Evolutionary conservation across 2,329 filamentous ascomycete genomes (phyloP).

Genomic region (Clonostachys sp.): DNA sequence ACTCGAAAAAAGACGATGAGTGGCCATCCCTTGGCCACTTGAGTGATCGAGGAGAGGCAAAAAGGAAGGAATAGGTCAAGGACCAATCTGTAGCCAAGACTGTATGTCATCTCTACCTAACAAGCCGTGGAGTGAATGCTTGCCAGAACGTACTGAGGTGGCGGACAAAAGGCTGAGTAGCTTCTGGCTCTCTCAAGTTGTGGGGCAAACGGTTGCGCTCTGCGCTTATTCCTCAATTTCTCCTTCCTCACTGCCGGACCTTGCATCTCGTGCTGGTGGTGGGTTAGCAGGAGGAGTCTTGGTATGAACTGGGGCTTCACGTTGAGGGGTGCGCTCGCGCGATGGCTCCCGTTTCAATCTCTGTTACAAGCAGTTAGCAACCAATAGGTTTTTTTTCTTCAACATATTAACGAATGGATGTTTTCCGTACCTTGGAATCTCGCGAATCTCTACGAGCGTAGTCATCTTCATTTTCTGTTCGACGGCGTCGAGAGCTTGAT

Average conservation of each 20-base stretch:
- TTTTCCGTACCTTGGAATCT: conserved; percentile 56
- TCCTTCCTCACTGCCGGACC: conserved; percentile 86
- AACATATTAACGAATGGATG: conserved; percentile 3
- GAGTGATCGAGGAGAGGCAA: neutral
- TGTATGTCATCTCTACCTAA: neutral
- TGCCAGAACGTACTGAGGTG: conserved; percentile 1
- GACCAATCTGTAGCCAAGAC: conserved; percentile 7
- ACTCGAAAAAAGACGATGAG: too few species aligned
- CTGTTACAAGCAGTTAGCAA: conserved; percentile 22
- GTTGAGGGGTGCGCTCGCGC: conserved; percentile 58
- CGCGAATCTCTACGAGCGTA: conserved; percentile 60
- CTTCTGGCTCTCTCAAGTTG: too few species aligned
- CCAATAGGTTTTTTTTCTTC: too few species aligned
- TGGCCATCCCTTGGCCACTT: too few species aligned
- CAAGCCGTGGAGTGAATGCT: too few species aligned
- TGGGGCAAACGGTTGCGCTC: neutral
- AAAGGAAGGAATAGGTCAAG: neutral
- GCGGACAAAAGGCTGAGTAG: too few species aligned
- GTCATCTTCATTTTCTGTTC: conserved; percentile 74
- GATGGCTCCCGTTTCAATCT: conserved; percentile 52
- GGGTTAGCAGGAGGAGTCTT: conserved; percentile 42
- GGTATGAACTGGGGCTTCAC: conserved; percentile 50
- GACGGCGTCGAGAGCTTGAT: conserved; percentile 60
- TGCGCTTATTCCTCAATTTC: conserved; percentile 80
- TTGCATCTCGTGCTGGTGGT: conserved; percentile 41